Evolutionary conservation across 1,284 basidiomycete genomes (phyloP), one percentile per base, ranked within the genome.

Genomic region (Leccinum huronense): DNA sequence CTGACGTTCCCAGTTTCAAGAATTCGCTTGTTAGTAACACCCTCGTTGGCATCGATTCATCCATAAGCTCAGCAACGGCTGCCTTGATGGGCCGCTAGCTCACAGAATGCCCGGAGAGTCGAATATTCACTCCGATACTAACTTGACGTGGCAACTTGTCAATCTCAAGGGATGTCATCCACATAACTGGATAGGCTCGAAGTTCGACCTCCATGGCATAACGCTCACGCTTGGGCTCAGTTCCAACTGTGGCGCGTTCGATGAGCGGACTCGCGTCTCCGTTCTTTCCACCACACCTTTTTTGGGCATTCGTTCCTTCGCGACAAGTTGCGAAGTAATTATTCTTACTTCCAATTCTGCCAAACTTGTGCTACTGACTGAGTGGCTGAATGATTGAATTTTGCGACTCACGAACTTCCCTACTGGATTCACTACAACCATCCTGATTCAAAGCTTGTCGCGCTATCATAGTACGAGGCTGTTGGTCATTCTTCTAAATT

Each of bases 121-220:
- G 14, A 27, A 38, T 58, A 16, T 14, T 33, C 23, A 16, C 27
- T 56, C 30, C 31, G 54, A 56, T n/a, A 31, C 30, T 58, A 59
- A 61, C 48, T 34, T 57, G 59, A 61, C 67, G 58, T 63, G 55
- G 65, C 40, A 57, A 58, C 67, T 33, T 51, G 66, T 55, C 62
- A 34, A 34, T 27, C 30, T 19, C 8, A 38, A 57, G 33, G 45
- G 54, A 16, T 7, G 8, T 19, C 16, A 38, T 38, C 36, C 36
- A 27, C 23, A 14, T 38, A 23, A 54, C 4, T 51, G 11, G 23
- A 51, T 51, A 23, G 10, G 19, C 19, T 51, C 30, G 36, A 36
- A 36, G 36, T 16, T 27, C 30, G 14, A 27, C 7, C 30, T 55
- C 51, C 33, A 10, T 48, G 56, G 57, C 55, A 55, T 23, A 40